Base-by-base conservation (phyloP, 306 rosid species). In the Quercus dentata region DNA sequence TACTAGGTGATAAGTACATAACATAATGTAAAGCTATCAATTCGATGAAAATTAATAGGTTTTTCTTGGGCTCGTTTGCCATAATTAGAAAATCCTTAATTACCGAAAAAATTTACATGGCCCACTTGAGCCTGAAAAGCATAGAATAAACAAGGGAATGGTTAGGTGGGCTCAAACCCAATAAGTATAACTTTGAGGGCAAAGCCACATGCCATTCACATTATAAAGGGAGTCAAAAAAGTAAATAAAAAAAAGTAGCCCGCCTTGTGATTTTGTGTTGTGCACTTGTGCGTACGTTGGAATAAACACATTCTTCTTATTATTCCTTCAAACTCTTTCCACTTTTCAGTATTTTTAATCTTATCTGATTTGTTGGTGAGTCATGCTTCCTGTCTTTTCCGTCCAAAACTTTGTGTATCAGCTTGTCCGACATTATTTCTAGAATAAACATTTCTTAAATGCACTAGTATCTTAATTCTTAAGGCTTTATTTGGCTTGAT, bases 121-220 rank as follows among this genome's bases (percentile, higher is more conserved):
- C 83, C 87, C 83, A 78, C 80, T 71, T 55, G 62, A 28, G 57
- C 58, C 62, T 21, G 49, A 55, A 67, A 33, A 46, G 56, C 17
- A 49, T 49, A 12, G 17, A 49, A 49, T 2, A 49, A 49, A 13
- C 5, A 12, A 13, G 4, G 54, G 15, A 46, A 46, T 46, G 54
- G 21, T 67, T 76, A 5, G 6, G 44, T 58, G 71, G 87, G 61
- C 38, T 67, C 65, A 28, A 35, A 30, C 73, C 74, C 56, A 54
- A 18, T 13, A 23, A 46, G 28, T 69, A 11, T 17, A 0, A 55
- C 56, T 6, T 55, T 56, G 78, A 65, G 41, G 30, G 12, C 59
- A 10, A 41, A 69, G 69, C 23, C 80, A 80, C 81, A 21, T 31
- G 65, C 75, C 25, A 56, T 61, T 71, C 79, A 68, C 59, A 49